Conservation (phyloP, 164 flowering plant genomes). For the Kalanchoe fedtschenkoi region DNA sequence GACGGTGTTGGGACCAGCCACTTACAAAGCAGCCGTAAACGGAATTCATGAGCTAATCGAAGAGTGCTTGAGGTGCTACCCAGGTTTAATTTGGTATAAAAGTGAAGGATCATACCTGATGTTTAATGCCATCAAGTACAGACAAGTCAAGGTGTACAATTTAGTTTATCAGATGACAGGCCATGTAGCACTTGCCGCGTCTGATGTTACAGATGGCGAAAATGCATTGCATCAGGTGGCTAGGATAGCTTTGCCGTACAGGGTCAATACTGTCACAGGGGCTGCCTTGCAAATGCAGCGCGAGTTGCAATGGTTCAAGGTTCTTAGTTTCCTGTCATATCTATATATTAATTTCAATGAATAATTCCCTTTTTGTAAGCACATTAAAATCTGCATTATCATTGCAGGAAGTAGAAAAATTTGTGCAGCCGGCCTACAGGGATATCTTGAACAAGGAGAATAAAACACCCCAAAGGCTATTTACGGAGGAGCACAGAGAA, state of each 20-base stretch:
- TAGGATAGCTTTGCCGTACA: background rate
- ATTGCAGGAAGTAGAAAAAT: conserved; percentile 10
- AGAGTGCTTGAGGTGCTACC: background rate
- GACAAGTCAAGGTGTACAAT: background rate
- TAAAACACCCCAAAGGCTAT: conserved; percentile 7
- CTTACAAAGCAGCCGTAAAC: background rate
- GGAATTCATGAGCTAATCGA: conserved; percentile 3
- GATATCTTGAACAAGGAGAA: background rate
- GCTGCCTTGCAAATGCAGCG: conserved; percentile 15
- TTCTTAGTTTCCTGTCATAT: background rate
- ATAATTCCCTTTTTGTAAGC: background rate
- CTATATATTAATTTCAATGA: background rate
- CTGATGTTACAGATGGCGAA: background rate
- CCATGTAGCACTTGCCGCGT: background rate
- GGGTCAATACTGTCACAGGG: conserved; percentile 5
- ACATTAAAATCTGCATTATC: background rate
- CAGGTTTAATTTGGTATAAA: background rate
- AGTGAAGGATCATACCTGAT: conserved; percentile 1
- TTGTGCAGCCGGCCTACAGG: background rate
- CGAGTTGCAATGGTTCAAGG: conserved; percentile 11
- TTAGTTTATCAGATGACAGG: conserved; percentile 3
- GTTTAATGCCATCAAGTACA: background rate
- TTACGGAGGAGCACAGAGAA: conserved; percentile 6
- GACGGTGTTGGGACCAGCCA: background rate
- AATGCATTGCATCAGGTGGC: conserved; percentile 9